Percentiles rank a stretch among this genome's conserved stretches.
Evolutionary conservation across 2,329 filamentous ascomycete species (phyloP).

Genomic region (Hypoxylon sp.): DNA sequence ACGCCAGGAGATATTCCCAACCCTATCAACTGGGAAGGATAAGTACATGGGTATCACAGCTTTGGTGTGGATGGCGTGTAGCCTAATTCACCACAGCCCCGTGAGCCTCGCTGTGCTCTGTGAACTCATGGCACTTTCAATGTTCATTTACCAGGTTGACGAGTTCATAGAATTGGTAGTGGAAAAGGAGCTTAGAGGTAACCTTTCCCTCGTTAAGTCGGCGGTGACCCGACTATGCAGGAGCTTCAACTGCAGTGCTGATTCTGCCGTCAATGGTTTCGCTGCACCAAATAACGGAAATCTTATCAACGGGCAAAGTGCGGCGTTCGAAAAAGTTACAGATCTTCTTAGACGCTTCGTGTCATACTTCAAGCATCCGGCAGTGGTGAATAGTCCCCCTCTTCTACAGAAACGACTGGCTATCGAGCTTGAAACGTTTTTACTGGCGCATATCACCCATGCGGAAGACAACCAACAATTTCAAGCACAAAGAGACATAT

Average conservation of each 20-base stretch:
- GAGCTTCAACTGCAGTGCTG: neutral
- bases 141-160: slow-evolving; percentile 15
- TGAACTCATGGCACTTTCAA: slow-evolving; percentile 14
- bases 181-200: neutral
- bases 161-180: slow-evolving; percentile 14
- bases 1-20: slow-evolving; percentile 13
- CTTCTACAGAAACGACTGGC: neutral
- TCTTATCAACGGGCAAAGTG: too few relatives aligned
- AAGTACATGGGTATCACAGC: slow-evolving; percentile 15
- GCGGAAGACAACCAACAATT: slow-evolving; percentile 13
- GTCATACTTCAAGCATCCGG: slow-evolving; percentile 1
- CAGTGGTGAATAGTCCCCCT: neutral
- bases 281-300: neutral
- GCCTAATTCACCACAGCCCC: neutral
- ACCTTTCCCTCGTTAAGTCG: neutral
- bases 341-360: neutral
- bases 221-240: neutral
- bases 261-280: neutral
- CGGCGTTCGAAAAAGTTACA: too few relatives aligned
- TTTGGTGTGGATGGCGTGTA: slow-evolving; percentile 5
- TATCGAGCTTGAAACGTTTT: slow-evolving; percentile 11
- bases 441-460: slow-evolving; percentile 8
- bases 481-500: neutral
- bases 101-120: neutral
- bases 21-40: neutral